phyloP scores from a whole-genome alignment of 345 rosid species.

The Hevea brasiliensis region DNA sequence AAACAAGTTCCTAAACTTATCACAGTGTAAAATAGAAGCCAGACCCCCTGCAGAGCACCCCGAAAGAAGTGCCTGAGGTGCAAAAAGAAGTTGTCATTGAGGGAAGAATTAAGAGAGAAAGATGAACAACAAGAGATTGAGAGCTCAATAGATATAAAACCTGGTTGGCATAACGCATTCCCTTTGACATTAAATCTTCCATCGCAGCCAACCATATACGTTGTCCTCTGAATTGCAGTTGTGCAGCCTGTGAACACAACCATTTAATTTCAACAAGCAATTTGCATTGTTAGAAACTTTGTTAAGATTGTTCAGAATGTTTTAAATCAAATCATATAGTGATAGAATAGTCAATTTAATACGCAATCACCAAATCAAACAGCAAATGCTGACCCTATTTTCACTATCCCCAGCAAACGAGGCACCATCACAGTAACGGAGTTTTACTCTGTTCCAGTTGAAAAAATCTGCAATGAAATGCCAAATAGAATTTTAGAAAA shows the following conservation, averaged over 20 bases:
- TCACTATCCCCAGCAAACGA: slow-evolving; percentile 78
- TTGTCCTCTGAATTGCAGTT: slow-evolving; percentile 87
- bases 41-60: slow-evolving; percentile 98
- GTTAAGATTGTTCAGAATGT: background rate
- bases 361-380: background rate
- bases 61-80: slow-evolving; percentile 78
- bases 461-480: slow-evolving; percentile 62
- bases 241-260: slow-evolving; percentile 54
- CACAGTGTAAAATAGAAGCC: slow-evolving; percentile 86
- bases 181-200: slow-evolving; percentile 69
- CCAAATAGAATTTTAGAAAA: background rate
- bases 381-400: slow-evolving; percentile 48
- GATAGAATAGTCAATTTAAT: no score
- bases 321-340: background rate
- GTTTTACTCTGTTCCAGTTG: slow-evolving; percentile 91
- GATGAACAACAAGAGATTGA: slow-evolving; percentile 2
- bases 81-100: background rate
- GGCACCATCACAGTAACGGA: slow-evolving; percentile 96
- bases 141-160: slow-evolving; percentile 34
- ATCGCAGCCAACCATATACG: slow-evolving; percentile 92
- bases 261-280: slow-evolving; percentile 4
- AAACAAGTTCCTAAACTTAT: slow-evolving; percentile 73
- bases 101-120: background rate
- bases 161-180: slow-evolving; percentile 82
- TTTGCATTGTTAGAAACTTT: background rate